Base-by-base conservation (phyloP, 23 red algal genomes). In the Chondrus crispus region DNA sequence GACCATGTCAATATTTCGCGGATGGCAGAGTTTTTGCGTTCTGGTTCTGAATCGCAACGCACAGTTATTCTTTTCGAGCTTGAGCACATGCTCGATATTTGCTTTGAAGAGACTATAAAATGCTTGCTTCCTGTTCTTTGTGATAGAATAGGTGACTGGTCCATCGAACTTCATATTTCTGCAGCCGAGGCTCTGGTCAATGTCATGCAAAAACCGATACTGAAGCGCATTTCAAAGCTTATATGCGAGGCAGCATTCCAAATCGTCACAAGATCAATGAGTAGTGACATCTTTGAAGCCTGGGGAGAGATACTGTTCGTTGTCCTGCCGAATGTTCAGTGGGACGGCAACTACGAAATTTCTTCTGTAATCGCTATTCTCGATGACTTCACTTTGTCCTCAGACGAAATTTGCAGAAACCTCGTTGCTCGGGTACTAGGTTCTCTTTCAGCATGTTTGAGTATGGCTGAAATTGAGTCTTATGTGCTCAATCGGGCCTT, bases 51-150 rank as follows among this genome's bases (percentile, higher is more conserved):
- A 55, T 55, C 20, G 13, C 51, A 55, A 20, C 13, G 13, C 13
- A 16, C 66, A 72, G 32, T 95, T 50, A 63, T 95, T 18, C 93
- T 95, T 43, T 85, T 82, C 64, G 93, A 95, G 73, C 46, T 95
- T 58, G 84, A 95, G 62, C 93, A 95, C 38, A 46, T 95, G 30
- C 46, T 95, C 42, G 68, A 36, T 29, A 79, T 89, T 60, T 89
- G 73, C 82, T 55, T 82, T 12, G 72, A 80, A 8, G 74, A 89
- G 55, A 78, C 81, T 14, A 60, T 88, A 43, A 26, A 74, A 20
- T 82, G 57, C 2, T 46, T 95, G 16, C 47, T 95, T 28, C 93
- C 93, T 55, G 78, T 82, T 72, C 64, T 95, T 58, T 95, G 93
- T 32, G 64, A 58, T 5, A 81, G 73, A 29, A 68, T 70, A 11